These are phyloP conservation scores for Conidiobolus incongruus DNA, from an alignment of 371 early-diverging fungal genomes.

Conservation along the genomic window DNA sequence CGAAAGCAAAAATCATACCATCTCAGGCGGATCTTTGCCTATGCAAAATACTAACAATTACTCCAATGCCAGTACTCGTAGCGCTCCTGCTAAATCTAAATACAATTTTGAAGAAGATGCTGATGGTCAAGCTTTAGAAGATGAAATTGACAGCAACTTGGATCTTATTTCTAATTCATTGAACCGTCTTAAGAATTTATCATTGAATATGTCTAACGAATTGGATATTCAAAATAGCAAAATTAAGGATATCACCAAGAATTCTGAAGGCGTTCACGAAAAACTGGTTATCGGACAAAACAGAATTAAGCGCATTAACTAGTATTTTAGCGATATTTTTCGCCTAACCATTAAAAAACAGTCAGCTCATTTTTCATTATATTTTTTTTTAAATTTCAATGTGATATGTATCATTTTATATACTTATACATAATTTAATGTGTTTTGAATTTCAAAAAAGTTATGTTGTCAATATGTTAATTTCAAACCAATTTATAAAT, in stretches of 20 bases:
- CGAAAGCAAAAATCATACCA: constrained; percentile 9
- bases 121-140: constrained; percentile 37
- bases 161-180: constrained; percentile 31
- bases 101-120: constrained; percentile 34
- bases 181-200: constrained; percentile 41
- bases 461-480: too few species aligned
- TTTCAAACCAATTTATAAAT: too few species aligned
- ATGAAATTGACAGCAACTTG: constrained; percentile 54
- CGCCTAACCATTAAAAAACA: too few species aligned
- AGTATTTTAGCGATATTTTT: too few species aligned
- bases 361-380: too few species aligned
- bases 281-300: constrained; percentile 2
- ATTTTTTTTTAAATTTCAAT: too few species aligned
- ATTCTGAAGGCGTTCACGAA: neutral
- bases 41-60: neutral
- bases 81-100: constrained; percentile 17
- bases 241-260: constrained; percentile 4
- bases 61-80: constrained; percentile 8
- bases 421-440: too few species aligned
- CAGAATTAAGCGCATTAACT: constrained; percentile 2
- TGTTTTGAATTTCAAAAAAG: too few species aligned
- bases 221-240: constrained; percentile 27
- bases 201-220: constrained; percentile 38
- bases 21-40: constrained; percentile 8
- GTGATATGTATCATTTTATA: too few species aligned